Base-by-base conservation (phyloP, 805 yeast genomes). In the Lachancea cidri region DNA sequence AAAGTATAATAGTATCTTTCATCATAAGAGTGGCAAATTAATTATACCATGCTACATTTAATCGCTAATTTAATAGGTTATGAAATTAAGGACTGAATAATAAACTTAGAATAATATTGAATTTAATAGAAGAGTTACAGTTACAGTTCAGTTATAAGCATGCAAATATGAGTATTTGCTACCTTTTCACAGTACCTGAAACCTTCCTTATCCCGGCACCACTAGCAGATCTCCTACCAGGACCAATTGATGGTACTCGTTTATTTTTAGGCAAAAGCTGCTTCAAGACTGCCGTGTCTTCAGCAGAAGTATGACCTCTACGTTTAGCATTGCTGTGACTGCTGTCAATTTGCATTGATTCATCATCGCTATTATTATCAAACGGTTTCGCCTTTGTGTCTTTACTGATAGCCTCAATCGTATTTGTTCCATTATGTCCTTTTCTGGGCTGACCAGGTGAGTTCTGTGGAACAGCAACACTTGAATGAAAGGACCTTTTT, bases 361-460 rank as follows among this genome's bases (percentile, higher is more conserved):
- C 60, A 33, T 60, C 59, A n/a, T 50, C 57, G 39, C 53, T 45
- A 42, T 49, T 44, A 19, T 48, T 39, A 15, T 47, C 44, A 24
- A 47, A 45, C 18, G 38, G 43, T 30, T 38, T 49, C 17, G 36
- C 39, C 29, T 54, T 45, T 31, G 38, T 39, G 17, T 39, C 47
- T 29, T 40, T 44, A 43, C 45, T 48, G 42, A 50, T 62, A 63
- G 53, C 60, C 53, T 64, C 66, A 60, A 66, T 53, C 51, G 58
- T 53, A 20, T 53, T 64, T 43, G 50, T 49, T 24, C 58, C 67
- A 35, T 44, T 55, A n/a, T 53, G 53, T 5, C 68, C 60, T 43
- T 91, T 91, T 57, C 97, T 76, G 31, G 98, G 98, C 64, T 93
- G 98, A 2, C 98, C 98, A 0, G 98, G 98, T 2, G 96, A 86